Evolutionary conservation across 495 filamentous ascomycete genomes (phyloP), one percentile per base, ranked within the genome.

Genomic region (Xylaria longipes): DNA sequence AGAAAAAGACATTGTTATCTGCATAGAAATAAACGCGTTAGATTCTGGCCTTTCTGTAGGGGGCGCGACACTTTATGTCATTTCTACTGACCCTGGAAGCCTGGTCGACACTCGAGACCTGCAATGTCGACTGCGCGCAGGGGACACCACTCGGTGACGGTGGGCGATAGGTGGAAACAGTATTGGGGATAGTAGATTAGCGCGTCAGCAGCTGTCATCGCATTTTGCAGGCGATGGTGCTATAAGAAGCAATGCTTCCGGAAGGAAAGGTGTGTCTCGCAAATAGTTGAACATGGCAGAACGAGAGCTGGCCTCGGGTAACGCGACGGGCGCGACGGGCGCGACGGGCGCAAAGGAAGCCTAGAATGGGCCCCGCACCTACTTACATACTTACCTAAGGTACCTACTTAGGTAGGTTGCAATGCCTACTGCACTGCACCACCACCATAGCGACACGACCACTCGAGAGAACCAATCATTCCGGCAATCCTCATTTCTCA

Each of bases 91-190:
- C 93, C 93, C 85, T 89, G 85, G 80, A 93, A 96, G 22, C 89
- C 89, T 4, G 82, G 77, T 58, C 88, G 87, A 58, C 81, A 80
- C 54, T 82, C 78, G 35, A 97, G 81, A 70, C 84, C 72, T 56
- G 88, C 88, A 22, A 98, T 87, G 75, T 97, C 93, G 54, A 83
- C 79, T 2, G 88, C 89, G 3, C 89, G 90, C 67, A 98, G 82
- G 71, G 93, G 92, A 78, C 91, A 94, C 95, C 94, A 98, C 76
- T 84, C 82, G 76, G 89, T 89, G 81, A 92, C 91, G 22, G 94
- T 98, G 12, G 92, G 92, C 11, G 97, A 97, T 8, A 91, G 86
- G 65, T 86, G 81, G 80, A 95, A 97, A 83, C 94, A 97, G 80
- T 91, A 97, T 22, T 91, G 90, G 20, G 94, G 94, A 78, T 97